Conservation (phyloP, 148 eudicot genomes). For the Rhododendron kiyosumense region DNA sequence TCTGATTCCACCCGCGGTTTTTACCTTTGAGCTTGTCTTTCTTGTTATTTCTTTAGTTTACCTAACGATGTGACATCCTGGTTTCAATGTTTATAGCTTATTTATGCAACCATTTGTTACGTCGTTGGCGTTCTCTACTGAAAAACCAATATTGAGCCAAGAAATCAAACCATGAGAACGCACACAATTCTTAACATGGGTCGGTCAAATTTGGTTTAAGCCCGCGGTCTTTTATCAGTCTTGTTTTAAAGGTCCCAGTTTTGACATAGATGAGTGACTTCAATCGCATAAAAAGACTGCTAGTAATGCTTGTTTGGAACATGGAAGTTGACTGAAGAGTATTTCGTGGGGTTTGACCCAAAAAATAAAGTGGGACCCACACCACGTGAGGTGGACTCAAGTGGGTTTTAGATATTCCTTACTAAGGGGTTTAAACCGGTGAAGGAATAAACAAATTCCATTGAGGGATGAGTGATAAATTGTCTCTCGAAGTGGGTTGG, state of each 20-base stretch:
- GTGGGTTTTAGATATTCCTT: too few species aligned
- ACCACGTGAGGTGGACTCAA: too few species aligned
- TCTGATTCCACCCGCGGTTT: background rate
- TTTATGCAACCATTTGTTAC: background rate
- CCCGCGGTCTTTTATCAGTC: background rate
- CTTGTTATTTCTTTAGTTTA: background rate
- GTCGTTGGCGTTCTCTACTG: background rate
- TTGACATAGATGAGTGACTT: background rate
- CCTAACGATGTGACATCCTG: too few species aligned
- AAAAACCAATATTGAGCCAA: background rate
- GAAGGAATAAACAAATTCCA: too few species aligned
- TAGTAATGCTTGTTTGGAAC: background rate
- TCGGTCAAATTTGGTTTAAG: background rate
- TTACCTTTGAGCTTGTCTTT: background rate
- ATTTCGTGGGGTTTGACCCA: too few species aligned
- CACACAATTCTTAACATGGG: too few species aligned
- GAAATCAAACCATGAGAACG: background rate
- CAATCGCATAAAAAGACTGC: background rate
- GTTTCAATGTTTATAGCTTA: background rate
- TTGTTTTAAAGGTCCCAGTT: background rate
- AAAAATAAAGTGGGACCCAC: too few species aligned
- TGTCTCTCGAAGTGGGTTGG: too few species aligned
- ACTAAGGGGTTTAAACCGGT: too few species aligned
- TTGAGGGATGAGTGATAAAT: too few species aligned
- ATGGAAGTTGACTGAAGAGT: too few species aligned